Base-by-base conservation (phyloP, 257 asterid genomes). In the Catharanthus roseus region DNA sequence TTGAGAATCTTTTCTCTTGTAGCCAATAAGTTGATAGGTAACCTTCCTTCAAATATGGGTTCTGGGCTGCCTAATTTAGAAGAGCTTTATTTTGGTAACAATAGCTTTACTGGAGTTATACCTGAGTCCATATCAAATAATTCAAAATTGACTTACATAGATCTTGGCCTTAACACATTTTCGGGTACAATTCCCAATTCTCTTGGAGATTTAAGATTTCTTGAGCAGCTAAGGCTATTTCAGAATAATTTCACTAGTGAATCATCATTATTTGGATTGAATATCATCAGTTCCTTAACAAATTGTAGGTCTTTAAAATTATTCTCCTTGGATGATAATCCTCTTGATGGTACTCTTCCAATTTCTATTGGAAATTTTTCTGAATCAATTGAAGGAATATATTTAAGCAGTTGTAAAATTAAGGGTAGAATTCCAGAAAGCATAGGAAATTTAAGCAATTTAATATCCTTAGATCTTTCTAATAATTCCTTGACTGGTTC, bases 91-190 rank as follows among this genome's bases (percentile, higher is more conserved):
- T 42, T 84, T 4, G 0, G 19, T 4, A 5, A 1, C 7, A 84
- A 81, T 65, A 4, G 4, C 34, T 49, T 84, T 31, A 33, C 21
- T 18, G 87, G 87, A n/a, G 58, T 33, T 18, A 67, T 83, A 39
- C 83, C 88, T 1, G 24, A 45, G 28, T 72, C 79, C 1, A 69
- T 83, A 50, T 72, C 83, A 33, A 83, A 83, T 65, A 66, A 58
- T 47, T 81, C 84, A 3, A 45, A 34, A 4, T 81, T 84, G 3
- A 6, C 24, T 13, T 0, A 3, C 4, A 2, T 81, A 6, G 28
- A 11, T 10, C 54, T 84, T 9, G 1, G 9, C 10, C 0, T 0
- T 7, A 84, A 81, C 65, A 13, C 38, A 0, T 76, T 84, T 3
- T 42, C 66, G 0, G 85, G 86, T 21, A 16, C 10, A 1, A 71